Conservation (phyloP, 1,284 basidiomycete species). For the Ceratobasidium sp. region DNA sequence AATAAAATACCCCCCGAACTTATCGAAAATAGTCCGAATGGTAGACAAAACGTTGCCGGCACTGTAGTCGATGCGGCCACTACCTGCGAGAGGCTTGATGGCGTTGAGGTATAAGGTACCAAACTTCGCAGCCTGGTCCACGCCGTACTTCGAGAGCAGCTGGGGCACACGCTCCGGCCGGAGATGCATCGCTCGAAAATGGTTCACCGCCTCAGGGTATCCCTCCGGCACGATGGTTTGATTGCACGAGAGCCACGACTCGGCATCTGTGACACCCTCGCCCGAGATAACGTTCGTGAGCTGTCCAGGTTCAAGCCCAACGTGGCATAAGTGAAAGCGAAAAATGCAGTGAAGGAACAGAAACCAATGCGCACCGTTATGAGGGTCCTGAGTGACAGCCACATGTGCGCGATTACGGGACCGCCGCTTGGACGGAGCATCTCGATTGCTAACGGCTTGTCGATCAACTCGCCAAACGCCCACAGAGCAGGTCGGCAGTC, state of each 20-base stretch:
- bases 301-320: background rate
- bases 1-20: no score
- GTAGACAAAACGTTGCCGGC: no score
- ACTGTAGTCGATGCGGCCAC: background rate
- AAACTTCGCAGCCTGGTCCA: background rate
- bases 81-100: background rate
- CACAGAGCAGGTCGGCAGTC: background rate
- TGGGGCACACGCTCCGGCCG: background rate
- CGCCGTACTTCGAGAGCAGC: background rate
- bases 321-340: background rate
- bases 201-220: background rate
- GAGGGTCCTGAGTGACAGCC: background rate
- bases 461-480: background rate
- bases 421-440: background rate
- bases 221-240: background rate
- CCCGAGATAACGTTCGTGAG: background rate
- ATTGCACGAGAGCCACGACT: background rate
- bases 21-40: no score
- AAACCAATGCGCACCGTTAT: background rate
- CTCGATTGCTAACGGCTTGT: background rate
- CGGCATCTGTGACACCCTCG: background rate
- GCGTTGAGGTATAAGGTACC: background rate
- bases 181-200: background rate
- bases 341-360: background rate
- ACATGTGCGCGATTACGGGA: background rate